These are phyloP conservation scores for Trichodelitschia bisporula DNA, from an alignment of 495 filamentous ascomycete species.

Conservation along the genomic window DNA sequence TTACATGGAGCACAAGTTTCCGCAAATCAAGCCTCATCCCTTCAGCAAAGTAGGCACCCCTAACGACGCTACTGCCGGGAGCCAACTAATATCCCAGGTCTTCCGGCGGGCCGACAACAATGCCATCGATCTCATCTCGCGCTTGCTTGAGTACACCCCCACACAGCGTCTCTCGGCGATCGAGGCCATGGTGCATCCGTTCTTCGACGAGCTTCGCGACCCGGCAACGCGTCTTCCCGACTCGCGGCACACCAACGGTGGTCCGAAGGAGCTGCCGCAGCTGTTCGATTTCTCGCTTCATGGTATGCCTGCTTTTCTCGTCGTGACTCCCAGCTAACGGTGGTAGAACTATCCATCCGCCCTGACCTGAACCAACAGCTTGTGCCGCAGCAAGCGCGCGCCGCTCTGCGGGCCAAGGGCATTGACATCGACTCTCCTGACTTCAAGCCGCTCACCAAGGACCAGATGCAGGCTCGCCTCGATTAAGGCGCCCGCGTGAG, in stretches of 20 bases:
- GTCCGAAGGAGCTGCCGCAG: conserved; percentile 53
- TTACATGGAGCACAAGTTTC: conserved; percentile 99
- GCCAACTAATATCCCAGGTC: conserved; percentile 26
- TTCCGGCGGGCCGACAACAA: conserved; percentile 84
- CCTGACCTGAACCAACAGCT: conserved; percentile 68
- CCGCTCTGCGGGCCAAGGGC: conserved; percentile 46
- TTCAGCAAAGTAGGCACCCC: conserved; percentile 58
- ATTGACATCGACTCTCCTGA: conserved; percentile 64
- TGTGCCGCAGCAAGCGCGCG: conserved; percentile 59
- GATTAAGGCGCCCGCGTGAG: conserved; percentile 37
- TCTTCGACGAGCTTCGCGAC: conserved; percentile 92
- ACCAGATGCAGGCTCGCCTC: conserved; percentile 93
- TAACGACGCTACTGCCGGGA: neutral
- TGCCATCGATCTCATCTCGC: conserved; percentile 87
- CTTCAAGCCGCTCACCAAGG: conserved; percentile 68
- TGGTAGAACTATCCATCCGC: conserved; percentile 75
- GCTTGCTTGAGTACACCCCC: conserved; percentile 85
- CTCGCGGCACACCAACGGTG: conserved; percentile 61
- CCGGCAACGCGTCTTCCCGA: conserved; percentile 73
- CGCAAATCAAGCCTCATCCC: conserved; percentile 97
- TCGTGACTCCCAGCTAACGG: neutral
- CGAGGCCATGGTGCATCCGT: conserved; percentile 93
- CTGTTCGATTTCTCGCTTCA: conserved; percentile 89
- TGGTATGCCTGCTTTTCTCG: conserved; percentile 30
- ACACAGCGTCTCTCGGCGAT: conserved; percentile 84